A percentile compares a stretch with the other conserved stretches of the same genome.
These are phyloP conservation scores for Nepenthes alata DNA, from an alignment of 179 eudicot species.

Conservation along the genomic window DNA sequence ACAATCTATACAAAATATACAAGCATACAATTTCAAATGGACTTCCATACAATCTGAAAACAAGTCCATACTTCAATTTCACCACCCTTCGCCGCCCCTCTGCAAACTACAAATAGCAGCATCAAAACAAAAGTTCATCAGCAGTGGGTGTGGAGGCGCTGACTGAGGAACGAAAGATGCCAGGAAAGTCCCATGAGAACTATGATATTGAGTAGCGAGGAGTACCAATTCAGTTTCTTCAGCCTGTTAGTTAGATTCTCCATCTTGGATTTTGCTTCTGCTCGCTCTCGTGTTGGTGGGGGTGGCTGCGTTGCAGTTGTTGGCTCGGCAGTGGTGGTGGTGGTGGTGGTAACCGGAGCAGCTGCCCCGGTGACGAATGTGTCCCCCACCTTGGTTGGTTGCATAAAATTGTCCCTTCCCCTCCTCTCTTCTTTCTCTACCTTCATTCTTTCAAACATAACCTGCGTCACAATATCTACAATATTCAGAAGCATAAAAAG, in stretches of 20 bases:
- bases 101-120: too few species aligned
- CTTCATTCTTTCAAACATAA: slow-evolving; percentile 59
- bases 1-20: too few species aligned
- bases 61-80: too few species aligned
- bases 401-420: slow-evolving; percentile 16
- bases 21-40: too few species aligned
- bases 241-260: slow-evolving; percentile 25
- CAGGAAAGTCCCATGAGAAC: slow-evolving; percentile 60
- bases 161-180: slow-evolving; percentile 63
- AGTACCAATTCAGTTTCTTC: slow-evolving; percentile 51
- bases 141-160: slow-evolving; percentile 16
- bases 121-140: not conserved
- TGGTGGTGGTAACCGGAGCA: slow-evolving; percentile 11
- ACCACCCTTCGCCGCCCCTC: too few species aligned
- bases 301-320: not conserved
- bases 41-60: too few species aligned
- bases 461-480: slow-evolving; percentile 16
- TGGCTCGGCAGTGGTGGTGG: slow-evolving; percentile 6
- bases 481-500: not conserved
- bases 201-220: slow-evolving; percentile 46
- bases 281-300: slow-evolving; percentile 7
- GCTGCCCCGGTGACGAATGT: slow-evolving; percentile 7
- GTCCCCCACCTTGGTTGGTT: slow-evolving; percentile 17
- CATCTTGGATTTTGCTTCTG: slow-evolving; percentile 20
- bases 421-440: slow-evolving; percentile 72